Percentiles rank a stretch among this genome's conserved stretches.
These are phyloP conservation scores for Acanthamoeba polyphaga DNA, from an alignment of 208 protist genomes.

Conservation along the genomic window DNA sequence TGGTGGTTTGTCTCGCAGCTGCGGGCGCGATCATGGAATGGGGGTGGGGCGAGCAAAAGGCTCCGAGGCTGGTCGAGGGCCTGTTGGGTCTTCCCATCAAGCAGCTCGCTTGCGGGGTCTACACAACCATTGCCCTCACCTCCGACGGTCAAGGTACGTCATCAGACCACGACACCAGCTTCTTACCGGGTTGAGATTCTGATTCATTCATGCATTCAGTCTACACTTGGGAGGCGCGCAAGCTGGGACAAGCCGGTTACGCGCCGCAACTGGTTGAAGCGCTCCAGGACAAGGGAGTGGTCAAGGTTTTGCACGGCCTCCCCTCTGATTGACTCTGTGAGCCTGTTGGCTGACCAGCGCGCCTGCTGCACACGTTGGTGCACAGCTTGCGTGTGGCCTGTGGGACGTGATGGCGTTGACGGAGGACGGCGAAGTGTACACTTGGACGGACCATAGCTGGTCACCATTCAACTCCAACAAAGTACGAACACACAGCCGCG, in stretches of 20 bases:
- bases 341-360: neutral
- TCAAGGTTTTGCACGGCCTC: neutral
- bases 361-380: neutral
- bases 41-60: neutral
- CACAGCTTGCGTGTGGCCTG: slow-evolving; percentile 4
- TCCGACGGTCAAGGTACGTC: neutral
- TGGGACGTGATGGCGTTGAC: slow-evolving; percentile 3
- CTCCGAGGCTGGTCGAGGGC: neutral
- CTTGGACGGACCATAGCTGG: slow-evolving; percentile 1
- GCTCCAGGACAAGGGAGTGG: neutral
- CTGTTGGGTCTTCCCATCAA: neutral
- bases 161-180: no score
- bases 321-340: neutral
- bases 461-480: slow-evolving; percentile 2
- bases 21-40: neutral
- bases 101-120: neutral
- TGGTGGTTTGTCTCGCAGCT: neutral
- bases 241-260: neutral
- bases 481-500: neutral
- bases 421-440: slow-evolving; percentile 11
- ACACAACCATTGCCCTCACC: slow-evolving; percentile 27
- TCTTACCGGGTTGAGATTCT: neutral
- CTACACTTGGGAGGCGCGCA: neutral
- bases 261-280: neutral
- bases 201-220: neutral